phyloP scores from a whole-genome alignment of 1,284 basidiomycete species.

The Boletus sp. region DNA sequence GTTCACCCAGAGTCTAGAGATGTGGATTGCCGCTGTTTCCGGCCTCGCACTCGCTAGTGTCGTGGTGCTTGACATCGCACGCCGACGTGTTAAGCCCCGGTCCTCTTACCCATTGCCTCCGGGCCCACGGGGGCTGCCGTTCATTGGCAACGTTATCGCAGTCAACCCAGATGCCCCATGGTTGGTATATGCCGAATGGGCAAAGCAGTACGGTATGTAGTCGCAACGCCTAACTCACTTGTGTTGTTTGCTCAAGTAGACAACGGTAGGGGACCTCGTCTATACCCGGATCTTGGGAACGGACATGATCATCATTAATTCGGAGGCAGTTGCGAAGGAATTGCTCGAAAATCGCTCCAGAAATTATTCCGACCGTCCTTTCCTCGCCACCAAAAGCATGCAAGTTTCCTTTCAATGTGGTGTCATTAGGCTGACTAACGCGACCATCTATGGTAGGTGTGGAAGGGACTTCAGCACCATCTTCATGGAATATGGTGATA shows the following conservation, averaged over 20 bases:
- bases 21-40: slow-evolving; percentile 7
- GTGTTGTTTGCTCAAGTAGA: background rate
- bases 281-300: slow-evolving; percentile 25
- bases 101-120: slow-evolving; percentile 20
- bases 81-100: slow-evolving; percentile 4
- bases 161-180: slow-evolving; percentile 16
- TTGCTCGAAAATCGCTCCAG: slow-evolving; percentile 43
- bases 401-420: background rate
- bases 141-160: slow-evolving; percentile 9
- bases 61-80: slow-evolving; percentile 11
- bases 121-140: slow-evolving; percentile 21
- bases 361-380: slow-evolving; percentile 31
- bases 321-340: slow-evolving; percentile 34
- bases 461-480: slow-evolving; percentile 37
- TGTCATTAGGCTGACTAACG: slow-evolving; percentile 8
- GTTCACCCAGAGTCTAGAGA: background rate
- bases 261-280: slow-evolving; percentile 30
- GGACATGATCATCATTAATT: slow-evolving; percentile 41
- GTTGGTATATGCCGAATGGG: slow-evolving; percentile 25
- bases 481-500: slow-evolving; percentile 37
- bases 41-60: slow-evolving; percentile 8
- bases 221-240: background rate
- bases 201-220: slow-evolving; percentile 18
- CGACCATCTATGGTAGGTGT: slow-evolving; percentile 32
- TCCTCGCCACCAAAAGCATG: slow-evolving; percentile 20